A percentile compares a stretch with the other conserved stretches of the same genome.
Evolutionary conservation across 768 basidiomycete species (phyloP).

Genomic region (Leucosporidium yakuticum): DNA sequence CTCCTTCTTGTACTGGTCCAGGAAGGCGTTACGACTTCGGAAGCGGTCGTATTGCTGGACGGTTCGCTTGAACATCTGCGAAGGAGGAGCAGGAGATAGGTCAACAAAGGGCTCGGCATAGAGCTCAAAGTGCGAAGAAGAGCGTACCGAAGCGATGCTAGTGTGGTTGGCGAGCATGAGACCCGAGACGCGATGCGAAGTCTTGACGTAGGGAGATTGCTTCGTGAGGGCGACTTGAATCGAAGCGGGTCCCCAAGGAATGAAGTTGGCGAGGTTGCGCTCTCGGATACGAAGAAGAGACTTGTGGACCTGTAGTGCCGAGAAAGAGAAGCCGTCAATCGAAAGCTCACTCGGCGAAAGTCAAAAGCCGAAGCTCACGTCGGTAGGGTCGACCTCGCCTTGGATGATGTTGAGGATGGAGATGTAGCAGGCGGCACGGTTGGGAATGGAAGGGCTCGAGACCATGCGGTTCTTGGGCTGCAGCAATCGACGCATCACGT

Average conservation of each 20-base stretch:
- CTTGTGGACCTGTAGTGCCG: conserved; percentile 72
- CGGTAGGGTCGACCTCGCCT: conserved; percentile 87
- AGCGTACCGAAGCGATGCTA: conserved; percentile 69
- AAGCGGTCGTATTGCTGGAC: conserved; percentile 88
- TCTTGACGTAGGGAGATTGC: conserved; percentile 76
- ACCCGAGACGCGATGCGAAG: conserved; percentile 90
- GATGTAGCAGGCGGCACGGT: conserved; percentile 82
- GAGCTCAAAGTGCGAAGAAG: conserved; percentile 44
- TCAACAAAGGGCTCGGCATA: background rate
- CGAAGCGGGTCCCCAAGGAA: conserved; percentile 98
- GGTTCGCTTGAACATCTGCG: conserved; percentile 88
- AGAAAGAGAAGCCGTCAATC: background rate
- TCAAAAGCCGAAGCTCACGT: conserved; percentile 52
- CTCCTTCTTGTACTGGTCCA: conserved; percentile 97
- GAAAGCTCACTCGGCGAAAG: too few species aligned
- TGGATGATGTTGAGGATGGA: conserved; percentile 98
- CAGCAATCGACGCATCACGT: conserved; percentile 94
- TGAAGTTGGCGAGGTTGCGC: conserved; percentile 92
- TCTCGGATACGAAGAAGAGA: conserved; percentile 93
- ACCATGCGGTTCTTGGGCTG: conserved; percentile 99
- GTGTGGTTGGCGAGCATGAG: conserved; percentile 99
- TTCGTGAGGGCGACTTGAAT: conserved; percentile 95
- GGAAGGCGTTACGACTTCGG: conserved; percentile 79
- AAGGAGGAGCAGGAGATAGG: background rate
- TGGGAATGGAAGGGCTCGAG: conserved; percentile 73